These are phyloP conservation scores for Fusarium nygamai DNA, from an alignment of 2,329 filamentous ascomycete species.

Conservation along the genomic window DNA sequence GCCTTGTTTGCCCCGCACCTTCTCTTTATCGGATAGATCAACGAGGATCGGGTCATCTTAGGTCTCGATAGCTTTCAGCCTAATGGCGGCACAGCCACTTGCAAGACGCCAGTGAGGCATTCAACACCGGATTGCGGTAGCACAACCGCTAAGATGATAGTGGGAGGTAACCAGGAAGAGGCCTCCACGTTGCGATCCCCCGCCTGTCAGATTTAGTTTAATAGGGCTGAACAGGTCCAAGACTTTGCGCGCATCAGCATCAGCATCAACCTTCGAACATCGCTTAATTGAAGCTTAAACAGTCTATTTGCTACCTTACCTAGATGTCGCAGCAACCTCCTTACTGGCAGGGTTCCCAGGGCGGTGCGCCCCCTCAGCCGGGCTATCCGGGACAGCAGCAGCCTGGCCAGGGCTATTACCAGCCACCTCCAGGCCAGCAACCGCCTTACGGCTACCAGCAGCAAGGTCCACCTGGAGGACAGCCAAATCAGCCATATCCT, in stretches of 20 bases:
- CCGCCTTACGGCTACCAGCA: constrained; percentile 18
- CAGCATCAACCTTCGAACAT: not conserved
- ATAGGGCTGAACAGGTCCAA: not conserved
- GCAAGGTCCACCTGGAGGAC: constrained; percentile 4
- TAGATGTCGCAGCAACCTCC: constrained; percentile 31
- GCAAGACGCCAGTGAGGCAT: not conserved
- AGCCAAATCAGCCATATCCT: constrained; percentile 15
- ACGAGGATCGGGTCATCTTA: not conserved
- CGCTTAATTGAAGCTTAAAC: not conserved
- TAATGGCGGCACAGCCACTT: not conserved
- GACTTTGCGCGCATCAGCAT: not conserved
- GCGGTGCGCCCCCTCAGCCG: constrained; percentile 1
- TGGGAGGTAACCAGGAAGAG: not conserved
- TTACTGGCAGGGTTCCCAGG: constrained; percentile 29
- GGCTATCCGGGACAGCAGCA: constrained; percentile 24
- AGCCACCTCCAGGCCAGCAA: constrained; percentile 26
- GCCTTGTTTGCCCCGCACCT: not conserved
- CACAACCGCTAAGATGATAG: not conserved
- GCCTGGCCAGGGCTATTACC: constrained; percentile 15
- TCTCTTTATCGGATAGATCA: not conserved
- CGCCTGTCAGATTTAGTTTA: not conserved
- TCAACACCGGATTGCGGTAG: not conserved
- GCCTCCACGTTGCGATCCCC: not conserved
- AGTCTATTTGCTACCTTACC: not conserved
- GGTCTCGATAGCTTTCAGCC: not conserved